Evolutionary conservation across 495 filamentous ascomycete genomes (phyloP).

Genomic region (Bombardia bombarda): DNA sequence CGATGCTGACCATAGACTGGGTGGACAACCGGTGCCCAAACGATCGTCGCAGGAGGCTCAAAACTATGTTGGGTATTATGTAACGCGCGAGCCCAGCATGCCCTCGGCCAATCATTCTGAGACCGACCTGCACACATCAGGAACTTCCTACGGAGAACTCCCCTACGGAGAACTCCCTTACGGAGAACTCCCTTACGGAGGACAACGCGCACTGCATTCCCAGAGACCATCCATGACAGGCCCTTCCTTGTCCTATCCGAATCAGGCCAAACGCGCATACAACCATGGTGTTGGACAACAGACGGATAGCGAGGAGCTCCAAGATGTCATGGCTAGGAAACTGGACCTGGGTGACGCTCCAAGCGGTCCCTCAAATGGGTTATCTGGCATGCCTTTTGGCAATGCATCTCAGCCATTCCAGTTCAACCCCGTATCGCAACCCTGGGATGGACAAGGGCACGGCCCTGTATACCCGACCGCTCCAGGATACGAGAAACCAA

Average conservation of each 20-base stretch:
- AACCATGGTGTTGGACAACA: slow-evolving; percentile 4
- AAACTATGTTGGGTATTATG: slow-evolving; percentile 1
- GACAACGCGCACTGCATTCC: slow-evolving; percentile 7
- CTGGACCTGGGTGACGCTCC: slow-evolving; percentile 2
- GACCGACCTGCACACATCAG: slow-evolving; percentile 14
- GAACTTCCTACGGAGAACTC: slow-evolving; percentile 2
- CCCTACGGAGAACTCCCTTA: neutral
- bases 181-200: neutral
- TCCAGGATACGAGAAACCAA: slow-evolving; percentile 8
- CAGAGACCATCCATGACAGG: slow-evolving; percentile 19
- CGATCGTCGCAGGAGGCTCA: slow-evolving; percentile 14
- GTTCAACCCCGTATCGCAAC: slow-evolving; percentile 27
- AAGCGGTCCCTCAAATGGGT: slow-evolving; percentile 2
- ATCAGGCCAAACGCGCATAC: slow-evolving; percentile 5
- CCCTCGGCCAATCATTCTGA: slow-evolving; percentile 24
- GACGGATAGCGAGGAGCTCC: slow-evolving; percentile 7
- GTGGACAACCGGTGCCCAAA: neutral
- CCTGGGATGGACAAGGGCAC: slow-evolving; percentile 25
- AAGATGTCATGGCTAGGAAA: slow-evolving; percentile 1
- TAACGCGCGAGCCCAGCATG: slow-evolving; percentile 23
- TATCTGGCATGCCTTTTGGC: slow-evolving; percentile 2
- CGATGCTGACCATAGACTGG: slow-evolving; percentile 3
- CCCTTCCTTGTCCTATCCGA: slow-evolving; percentile 7
- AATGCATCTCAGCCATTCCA: slow-evolving; percentile 18
- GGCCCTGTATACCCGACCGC: slow-evolving; percentile 4